Conservation (phyloP, 805 yeast genomes). For the Barnettozyma siamensis region DNA sequence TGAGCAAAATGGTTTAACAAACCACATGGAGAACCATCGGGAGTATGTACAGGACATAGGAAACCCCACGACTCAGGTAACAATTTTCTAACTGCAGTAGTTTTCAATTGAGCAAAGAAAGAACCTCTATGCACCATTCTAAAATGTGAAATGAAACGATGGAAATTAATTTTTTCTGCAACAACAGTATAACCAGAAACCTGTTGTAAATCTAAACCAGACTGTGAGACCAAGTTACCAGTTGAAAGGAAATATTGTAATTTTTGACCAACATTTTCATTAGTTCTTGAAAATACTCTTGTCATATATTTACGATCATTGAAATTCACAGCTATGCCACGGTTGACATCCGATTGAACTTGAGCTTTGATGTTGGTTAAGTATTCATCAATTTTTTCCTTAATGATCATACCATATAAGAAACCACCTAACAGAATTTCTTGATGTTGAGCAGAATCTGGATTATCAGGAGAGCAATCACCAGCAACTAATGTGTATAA, state of each 20-base stretch:
- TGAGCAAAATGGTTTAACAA: conserved; percentile 93
- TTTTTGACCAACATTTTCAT: conserved; percentile 93
- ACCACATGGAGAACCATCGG: conserved; percentile 99
- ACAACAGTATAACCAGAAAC: conserved; percentile 97
- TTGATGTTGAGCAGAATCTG: conserved; percentile 99
- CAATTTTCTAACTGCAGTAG: conserved; percentile 93
- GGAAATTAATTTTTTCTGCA: conserved; percentile 96
- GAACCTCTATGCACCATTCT: conserved; percentile 99
- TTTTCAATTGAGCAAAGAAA: conserved; percentile 95
- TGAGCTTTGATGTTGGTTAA: conserved; percentile 67
- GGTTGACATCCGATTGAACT: conserved; percentile 70
- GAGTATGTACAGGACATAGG: conserved; percentile 97
- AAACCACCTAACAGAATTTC: conserved; percentile 94
- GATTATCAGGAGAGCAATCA: conserved; percentile 94
- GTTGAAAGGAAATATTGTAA: conserved; percentile 92
- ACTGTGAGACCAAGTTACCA: conserved; percentile 94
- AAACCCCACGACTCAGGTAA: conserved; percentile 99
- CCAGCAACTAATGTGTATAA: conserved; percentile 93
- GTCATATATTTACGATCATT: conserved; percentile 77
- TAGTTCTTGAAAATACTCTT: conserved; percentile 69
- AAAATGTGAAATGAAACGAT: conserved; percentile 96
- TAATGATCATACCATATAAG: conserved; percentile 92
- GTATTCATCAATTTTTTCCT: conserved; percentile 94
- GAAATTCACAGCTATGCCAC: conserved; percentile 80
- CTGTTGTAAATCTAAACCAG: conserved; percentile 96